A percentile compares a stretch with the other conserved stretches of the same genome.
phyloP scores from a whole-genome alignment of 2,329 filamentous ascomycete species.

The Exophiala aquamarina region DNA sequence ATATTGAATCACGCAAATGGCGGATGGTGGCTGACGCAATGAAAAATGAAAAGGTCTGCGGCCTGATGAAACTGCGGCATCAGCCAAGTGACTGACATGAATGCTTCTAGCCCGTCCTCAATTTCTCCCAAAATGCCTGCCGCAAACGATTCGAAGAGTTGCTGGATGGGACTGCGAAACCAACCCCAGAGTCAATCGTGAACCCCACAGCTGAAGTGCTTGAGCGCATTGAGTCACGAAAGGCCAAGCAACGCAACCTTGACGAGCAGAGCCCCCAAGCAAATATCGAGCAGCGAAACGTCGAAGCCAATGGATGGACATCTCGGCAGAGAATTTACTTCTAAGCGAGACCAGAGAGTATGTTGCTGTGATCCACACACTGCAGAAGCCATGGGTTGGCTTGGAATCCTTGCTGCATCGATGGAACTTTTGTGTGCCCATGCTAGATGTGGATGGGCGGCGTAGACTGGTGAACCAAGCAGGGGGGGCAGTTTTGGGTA shows the following conservation, averaged over 20 bases:
- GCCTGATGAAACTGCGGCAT: constrained; percentile 11
- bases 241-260: constrained; percentile 22
- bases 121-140: constrained; percentile 50
- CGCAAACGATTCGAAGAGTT: constrained; percentile 43
- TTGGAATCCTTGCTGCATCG: no score
- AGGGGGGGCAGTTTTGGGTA: no score
- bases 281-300: constrained; percentile 15
- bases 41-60: constrained; percentile 35
- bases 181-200: constrained; percentile 40
- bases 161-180: constrained; percentile 43
- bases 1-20: constrained; percentile 46
- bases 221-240: constrained; percentile 26
- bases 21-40: constrained; percentile 44
- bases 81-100: no score
- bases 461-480: no score
- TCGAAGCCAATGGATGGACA: constrained; percentile 26
- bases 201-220: constrained; percentile 24
- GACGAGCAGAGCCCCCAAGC: constrained; percentile 9
- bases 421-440: no score
- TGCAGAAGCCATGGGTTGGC: no score
- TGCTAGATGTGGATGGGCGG: no score
- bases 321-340: constrained; percentile 21
- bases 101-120: constrained; percentile 29
- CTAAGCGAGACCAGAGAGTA: constrained; percentile 4
- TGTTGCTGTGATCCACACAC: no score